These are phyloP conservation scores for Patellaria atrata DNA, from an alignment of 495 filamentous ascomycete genomes.

Conservation along the genomic window DNA sequence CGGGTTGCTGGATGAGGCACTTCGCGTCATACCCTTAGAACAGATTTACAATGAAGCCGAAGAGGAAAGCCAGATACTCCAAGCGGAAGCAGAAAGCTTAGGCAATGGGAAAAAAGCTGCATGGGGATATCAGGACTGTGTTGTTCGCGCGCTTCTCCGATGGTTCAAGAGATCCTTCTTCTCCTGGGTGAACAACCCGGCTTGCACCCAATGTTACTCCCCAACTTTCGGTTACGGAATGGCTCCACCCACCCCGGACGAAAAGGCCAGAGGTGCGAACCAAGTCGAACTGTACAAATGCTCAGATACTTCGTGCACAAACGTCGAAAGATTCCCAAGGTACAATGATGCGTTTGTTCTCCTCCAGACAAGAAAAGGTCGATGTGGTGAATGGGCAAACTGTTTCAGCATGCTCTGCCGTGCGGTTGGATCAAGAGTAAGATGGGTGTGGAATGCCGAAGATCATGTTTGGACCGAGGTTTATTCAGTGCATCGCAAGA, in stretches of 20 bases:
- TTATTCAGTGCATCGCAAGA: constrained; percentile 82
- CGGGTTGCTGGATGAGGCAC: constrained; percentile 83
- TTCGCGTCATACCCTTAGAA: constrained; percentile 75
- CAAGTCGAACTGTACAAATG: constrained; percentile 85
- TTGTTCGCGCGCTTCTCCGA: constrained; percentile 77
- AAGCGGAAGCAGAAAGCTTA: constrained; percentile 74
- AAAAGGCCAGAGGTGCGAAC: constrained; percentile 71
- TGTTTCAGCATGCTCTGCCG: constrained; percentile 98
- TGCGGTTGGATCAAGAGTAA: constrained; percentile 74
- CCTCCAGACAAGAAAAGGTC: constrained; percentile 67
- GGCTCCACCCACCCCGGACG: constrained; percentile 73
- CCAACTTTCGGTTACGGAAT: constrained; percentile 73
- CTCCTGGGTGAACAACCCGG: constrained; percentile 89
- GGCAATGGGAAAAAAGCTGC: constrained; percentile 61
- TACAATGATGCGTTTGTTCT: constrained; percentile 95
- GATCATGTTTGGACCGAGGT: constrained; percentile 97
- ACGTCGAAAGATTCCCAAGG: constrained; percentile 79
- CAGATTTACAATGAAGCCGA: constrained; percentile 87
- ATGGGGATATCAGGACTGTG: constrained; percentile 98
- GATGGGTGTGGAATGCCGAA: constrained; percentile 98
- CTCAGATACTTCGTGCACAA: constrained; percentile 50
- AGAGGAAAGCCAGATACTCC: constrained; percentile 74
- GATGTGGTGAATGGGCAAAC: constrained; percentile 93
- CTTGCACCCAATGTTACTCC: constrained; percentile 62
- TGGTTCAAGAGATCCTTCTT: constrained; percentile 97